Evolutionary conservation across 805 yeast species (phyloP).

Genomic region (Lachancea waltii): DNA sequence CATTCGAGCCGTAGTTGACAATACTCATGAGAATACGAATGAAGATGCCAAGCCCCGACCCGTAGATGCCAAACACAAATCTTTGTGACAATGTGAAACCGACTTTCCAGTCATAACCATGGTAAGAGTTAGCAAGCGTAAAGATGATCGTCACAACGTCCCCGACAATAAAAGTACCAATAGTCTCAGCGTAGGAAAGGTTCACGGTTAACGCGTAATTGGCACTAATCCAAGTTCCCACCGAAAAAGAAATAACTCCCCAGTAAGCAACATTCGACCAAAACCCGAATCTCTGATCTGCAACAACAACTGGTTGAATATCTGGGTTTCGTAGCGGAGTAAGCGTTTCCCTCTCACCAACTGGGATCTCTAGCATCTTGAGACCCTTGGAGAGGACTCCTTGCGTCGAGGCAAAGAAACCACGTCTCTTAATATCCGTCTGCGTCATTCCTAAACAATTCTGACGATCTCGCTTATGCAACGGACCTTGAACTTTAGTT

Average conservation of each 20-base stretch:
- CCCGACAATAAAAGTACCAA: slow-evolving; percentile 42
- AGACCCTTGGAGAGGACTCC: slow-evolving; percentile 2
- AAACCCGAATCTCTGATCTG: slow-evolving; percentile 36
- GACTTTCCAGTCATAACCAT: slow-evolving; percentile 45
- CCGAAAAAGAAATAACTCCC: slow-evolving; percentile 40
- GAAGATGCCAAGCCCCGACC: slow-evolving; percentile 36
- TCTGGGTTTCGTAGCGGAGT: slow-evolving; percentile 33
- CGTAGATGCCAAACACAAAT: slow-evolving; percentile 41
- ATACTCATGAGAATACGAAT: slow-evolving; percentile 37
- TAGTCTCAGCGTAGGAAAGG: slow-evolving; percentile 39
- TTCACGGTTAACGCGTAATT: slow-evolving; percentile 41
- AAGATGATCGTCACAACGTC: slow-evolving; percentile 39
- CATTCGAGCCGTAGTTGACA: slow-evolving; percentile 39
- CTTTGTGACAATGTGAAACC: slow-evolving; percentile 43
- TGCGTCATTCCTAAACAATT: too few species aligned
- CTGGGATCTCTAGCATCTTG: slow-evolving; percentile 29
- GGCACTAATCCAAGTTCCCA: slow-evolving; percentile 42
- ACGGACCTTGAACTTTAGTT: too few species aligned
- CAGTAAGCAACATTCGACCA: slow-evolving; percentile 39
- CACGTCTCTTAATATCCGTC: too few species aligned
- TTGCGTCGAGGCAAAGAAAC: background rate
- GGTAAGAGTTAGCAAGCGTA: slow-evolving; percentile 42
- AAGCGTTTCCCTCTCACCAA: slow-evolving; percentile 25
- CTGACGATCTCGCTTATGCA: too few species aligned
- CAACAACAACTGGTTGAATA: slow-evolving; percentile 24